Conservation (phyloP, 2,329 filamentous ascomycete genomes). For the Penicillium nordicum region DNA sequence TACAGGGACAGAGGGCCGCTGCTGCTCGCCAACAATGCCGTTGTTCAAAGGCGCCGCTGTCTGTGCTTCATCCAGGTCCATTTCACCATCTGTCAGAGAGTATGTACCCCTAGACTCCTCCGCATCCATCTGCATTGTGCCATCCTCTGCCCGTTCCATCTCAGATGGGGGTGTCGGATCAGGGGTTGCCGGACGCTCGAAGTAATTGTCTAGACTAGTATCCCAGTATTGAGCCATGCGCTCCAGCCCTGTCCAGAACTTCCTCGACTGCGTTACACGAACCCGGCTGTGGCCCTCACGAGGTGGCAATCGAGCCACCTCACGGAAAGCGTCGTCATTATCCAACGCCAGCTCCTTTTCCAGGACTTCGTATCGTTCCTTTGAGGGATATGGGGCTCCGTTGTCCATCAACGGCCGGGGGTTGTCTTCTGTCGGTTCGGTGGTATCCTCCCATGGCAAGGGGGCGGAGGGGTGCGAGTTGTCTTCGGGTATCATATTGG, state of each 20-base stretch:
- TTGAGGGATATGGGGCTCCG: conserved; percentile 47
- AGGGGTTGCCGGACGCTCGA: conserved; percentile 36
- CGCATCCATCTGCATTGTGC: conserved; percentile 20
- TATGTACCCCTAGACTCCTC: conserved; percentile 11
- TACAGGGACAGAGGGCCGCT: conserved; percentile 21
- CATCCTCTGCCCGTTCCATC: conserved; percentile 18
- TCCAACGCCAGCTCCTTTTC: conserved; percentile 52
- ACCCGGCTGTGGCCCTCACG: conserved; percentile 46
- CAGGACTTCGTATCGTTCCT: conserved; percentile 48
- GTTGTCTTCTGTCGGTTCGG: conserved; percentile 24
- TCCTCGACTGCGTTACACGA: conserved; percentile 55
- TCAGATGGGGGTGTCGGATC: conserved; percentile 19
- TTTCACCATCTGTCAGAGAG: conserved; percentile 19
- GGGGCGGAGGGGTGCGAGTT: conserved; percentile 37
- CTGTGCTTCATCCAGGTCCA: conserved; percentile 26
- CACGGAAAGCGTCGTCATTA: conserved; percentile 58
- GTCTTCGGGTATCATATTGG: conserved; percentile 36
- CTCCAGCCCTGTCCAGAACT: conserved; percentile 59
- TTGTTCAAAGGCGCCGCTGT: not conserved
- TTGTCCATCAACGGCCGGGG: conserved; percentile 44
- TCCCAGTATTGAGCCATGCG: conserved; percentile 63
- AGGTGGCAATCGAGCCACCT: conserved; percentile 49
- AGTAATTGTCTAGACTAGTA: conserved; percentile 56
- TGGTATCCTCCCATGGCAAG: conserved; percentile 34
- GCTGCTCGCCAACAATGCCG: not conserved